Evolutionary conservation across 345 rosid genomes (phyloP).

Genomic region (Mercurialis annua): DNA sequence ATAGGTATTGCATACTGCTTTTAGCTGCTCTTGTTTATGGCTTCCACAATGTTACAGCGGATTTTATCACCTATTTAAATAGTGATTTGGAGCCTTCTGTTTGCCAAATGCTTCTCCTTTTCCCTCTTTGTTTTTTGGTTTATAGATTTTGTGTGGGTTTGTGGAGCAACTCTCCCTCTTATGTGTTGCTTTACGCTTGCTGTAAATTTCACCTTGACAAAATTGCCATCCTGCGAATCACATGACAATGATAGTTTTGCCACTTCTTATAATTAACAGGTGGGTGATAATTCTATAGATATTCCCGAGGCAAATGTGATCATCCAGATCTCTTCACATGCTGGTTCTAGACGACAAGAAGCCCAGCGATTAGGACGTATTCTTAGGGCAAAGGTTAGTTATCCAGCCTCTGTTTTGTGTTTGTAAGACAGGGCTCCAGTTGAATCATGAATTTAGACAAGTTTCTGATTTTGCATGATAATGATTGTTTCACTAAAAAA

Average conservation of each 20-base stretch:
- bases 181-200: background rate
- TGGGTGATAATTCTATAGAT: slow-evolving; percentile 99
- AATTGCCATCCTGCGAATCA: background rate
- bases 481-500: background rate
- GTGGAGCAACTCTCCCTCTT: background rate
- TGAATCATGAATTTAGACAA: background rate
- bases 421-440: background rate
- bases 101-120: background rate
- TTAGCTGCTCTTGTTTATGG: no score
- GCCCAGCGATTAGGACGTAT: slow-evolving; percentile 98
- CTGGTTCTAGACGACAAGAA: slow-evolving; percentile 99
- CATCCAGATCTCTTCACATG: slow-evolving; percentile 94
- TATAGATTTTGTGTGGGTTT: background rate
- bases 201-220: background rate
- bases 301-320: slow-evolving; percentile 98
- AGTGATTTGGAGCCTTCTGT: background rate
- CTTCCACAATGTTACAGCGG: no score
- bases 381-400: slow-evolving; percentile 90
- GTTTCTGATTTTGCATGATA: background rate
- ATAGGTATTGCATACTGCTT: background rate
- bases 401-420: background rate
- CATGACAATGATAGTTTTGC: background rate
- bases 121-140: background rate
- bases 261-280: slow-evolving; percentile 38
- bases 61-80: background rate